Evolutionary conservation across 352 stramenopile species (phyloP).

Genomic region (Globisporangium barbulae): DNA sequence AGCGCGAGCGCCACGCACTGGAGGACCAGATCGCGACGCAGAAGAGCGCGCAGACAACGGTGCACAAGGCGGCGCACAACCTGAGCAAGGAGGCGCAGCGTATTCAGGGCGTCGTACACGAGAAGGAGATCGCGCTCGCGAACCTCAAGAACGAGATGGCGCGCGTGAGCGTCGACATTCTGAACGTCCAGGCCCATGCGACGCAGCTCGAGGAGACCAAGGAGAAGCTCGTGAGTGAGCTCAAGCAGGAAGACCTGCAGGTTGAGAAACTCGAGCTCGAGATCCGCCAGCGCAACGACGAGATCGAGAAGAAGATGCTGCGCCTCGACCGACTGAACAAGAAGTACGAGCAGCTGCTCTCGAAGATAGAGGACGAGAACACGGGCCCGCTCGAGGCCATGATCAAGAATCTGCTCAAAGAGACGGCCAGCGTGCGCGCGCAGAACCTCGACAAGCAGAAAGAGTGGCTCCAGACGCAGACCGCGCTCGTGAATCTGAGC

Average conservation of each 20-base stretch:
- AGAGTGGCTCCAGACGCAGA: slow-evolving; percentile 91
- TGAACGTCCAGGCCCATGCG: slow-evolving; percentile 91
- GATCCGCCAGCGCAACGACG: slow-evolving; percentile 92
- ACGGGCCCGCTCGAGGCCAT: slow-evolving; percentile 93
- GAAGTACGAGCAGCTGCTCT: slow-evolving; percentile 92
- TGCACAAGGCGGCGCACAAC: slow-evolving; percentile 90
- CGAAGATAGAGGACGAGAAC: slow-evolving; percentile 87
- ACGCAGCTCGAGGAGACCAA: slow-evolving; percentile 86
- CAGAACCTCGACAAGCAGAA: slow-evolving; percentile 83
- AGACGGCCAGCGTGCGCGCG: slow-evolving; percentile 69
- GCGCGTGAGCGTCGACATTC: slow-evolving; percentile 86
- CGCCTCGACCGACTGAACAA: slow-evolving; percentile 92
- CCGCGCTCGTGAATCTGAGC: slow-evolving; percentile 83
- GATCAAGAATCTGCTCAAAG: slow-evolving; percentile 91
- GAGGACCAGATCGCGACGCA: slow-evolving; percentile 81
- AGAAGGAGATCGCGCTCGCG: slow-evolving; percentile 88
- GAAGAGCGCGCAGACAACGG: slow-evolving; percentile 87
- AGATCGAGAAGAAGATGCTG: slow-evolving; percentile 96
- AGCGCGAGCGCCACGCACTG: slow-evolving; percentile 85
- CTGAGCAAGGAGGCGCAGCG: slow-evolving; percentile 80
- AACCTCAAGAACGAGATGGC: slow-evolving; percentile 92
- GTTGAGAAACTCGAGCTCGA: slow-evolving; percentile 92
- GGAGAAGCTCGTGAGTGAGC: slow-evolving; percentile 66
- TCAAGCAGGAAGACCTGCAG: slow-evolving; percentile 85
- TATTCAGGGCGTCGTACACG: slow-evolving; percentile 69